These are phyloP conservation scores for Carex cristatella DNA, from an alignment of 176 grass and related monocot genomes.

Conservation along the genomic window DNA sequence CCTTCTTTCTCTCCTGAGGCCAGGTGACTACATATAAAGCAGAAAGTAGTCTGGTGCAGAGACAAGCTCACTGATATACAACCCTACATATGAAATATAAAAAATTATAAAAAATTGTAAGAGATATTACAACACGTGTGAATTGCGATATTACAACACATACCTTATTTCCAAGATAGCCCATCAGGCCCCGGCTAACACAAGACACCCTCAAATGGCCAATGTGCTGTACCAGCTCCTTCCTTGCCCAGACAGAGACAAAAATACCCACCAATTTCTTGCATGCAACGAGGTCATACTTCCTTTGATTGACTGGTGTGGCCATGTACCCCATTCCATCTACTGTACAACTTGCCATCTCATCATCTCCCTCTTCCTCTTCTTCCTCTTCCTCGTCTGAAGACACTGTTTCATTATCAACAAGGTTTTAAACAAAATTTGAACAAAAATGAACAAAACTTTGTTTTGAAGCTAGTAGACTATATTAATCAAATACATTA, in stretches of 20 bases:
- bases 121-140: neutral
- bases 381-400: slow-evolving; percentile 75
- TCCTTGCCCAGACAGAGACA: slow-evolving; percentile 75
- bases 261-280: slow-evolving; percentile 99
- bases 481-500: neutral
- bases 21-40: slow-evolving; percentile 87
- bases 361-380: slow-evolving; percentile 44
- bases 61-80: slow-evolving; percentile 95
- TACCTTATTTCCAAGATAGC: slow-evolving; percentile 94
- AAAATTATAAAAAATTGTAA: neutral
- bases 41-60: slow-evolving; percentile 81
- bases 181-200: slow-evolving; percentile 79
- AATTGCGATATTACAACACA: slow-evolving; percentile 18
- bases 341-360: slow-evolving; percentile 32
- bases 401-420: slow-evolving; percentile 49
- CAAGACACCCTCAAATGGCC: slow-evolving; percentile 79
- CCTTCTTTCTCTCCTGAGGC: slow-evolving; percentile 90
- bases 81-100: slow-evolving; percentile 40
- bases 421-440: neutral
- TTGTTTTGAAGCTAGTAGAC: neutral
- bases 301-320: slow-evolving; percentile 48
- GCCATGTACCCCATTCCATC: slow-evolving; percentile 25
- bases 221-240: slow-evolving; percentile 57
- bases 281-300: slow-evolving; percentile 75
- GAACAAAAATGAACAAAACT: neutral